A percentile compares a stretch with the other conserved stretches of the same genome.
Conservation (phyloP, 116 monocot species). For the Posidonia oceanica region DNA sequence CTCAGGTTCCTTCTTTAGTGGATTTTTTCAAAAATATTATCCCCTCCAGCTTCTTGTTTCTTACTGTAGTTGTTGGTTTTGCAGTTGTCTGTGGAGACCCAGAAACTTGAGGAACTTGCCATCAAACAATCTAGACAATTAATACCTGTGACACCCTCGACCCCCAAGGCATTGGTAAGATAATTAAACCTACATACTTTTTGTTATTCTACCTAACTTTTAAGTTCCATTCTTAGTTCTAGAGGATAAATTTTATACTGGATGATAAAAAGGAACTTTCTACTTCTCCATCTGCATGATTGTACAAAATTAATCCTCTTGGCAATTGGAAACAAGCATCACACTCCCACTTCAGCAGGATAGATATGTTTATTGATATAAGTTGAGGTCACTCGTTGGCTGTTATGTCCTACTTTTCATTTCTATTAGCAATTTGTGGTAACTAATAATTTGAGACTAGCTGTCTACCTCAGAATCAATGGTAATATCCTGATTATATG, state of each 20-base stretch:
- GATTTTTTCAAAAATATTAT: neutral
- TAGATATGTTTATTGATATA: no score
- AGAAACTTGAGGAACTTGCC: constrained; percentile 53
- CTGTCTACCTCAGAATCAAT: no score
- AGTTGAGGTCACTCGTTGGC: no score
- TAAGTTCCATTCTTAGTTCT: neutral
- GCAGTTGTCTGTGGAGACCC: constrained; percentile 50
- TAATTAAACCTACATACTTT: neutral
- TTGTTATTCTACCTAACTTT: neutral
- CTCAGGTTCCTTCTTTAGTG: constrained; percentile 36
- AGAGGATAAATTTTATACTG: no score
- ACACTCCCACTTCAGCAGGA: neutral
- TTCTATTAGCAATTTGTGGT: no score
- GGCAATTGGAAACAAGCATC: no score
- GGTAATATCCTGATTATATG: no score
- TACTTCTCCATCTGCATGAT: no score
- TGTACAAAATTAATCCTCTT: no score
- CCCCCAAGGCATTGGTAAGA: constrained; percentile 50
- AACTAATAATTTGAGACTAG: no score
- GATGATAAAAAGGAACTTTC: no score
- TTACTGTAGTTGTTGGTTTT: neutral
- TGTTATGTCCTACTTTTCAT: no score
- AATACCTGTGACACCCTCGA: constrained; percentile 62
- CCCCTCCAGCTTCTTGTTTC: neutral
- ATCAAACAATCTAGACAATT: constrained; percentile 45